Base-by-base conservation (phyloP, 2,329 filamentous ascomycete genomes). In the Fusarium subtropicale region DNA sequence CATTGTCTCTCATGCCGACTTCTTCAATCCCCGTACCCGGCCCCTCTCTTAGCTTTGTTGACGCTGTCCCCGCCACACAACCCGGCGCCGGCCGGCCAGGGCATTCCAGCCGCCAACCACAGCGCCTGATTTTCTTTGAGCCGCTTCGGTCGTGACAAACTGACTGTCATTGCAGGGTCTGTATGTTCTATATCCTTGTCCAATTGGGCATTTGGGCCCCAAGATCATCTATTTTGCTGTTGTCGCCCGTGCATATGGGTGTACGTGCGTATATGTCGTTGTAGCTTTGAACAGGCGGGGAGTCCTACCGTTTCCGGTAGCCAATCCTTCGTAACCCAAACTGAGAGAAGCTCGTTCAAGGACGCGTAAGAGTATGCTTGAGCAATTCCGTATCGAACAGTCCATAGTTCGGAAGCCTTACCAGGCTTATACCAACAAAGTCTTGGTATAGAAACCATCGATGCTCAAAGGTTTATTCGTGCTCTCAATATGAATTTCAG, bases 1-100 rank as follows among this genome's bases (percentile, higher is more conserved):
- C 58, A 51, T 33, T 67, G 64, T 74, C 64, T 72, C 61, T 63
- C 58, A 44, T 55, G 54, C 64, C 56, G 51, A 60, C 59, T 56
- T 66, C 54, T 54, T 41, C n/a, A 59, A 60, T 45, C 52, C 28
- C 62, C 36, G 50, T 50, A 45, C 41, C 52, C 28, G 24, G 39
- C 64, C 60, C 60, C 60, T 63, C 64, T 52, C 53, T 47, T 60
- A 54, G 47, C 36, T 64, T 47, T 51, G 22, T 70, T 48, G 36
- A 70, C 30, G 36, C 36, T 65, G 51, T 47, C 54, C 57, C 66
- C 69, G 48, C 69, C 54, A 60, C 56, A 22, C 50, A 64, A 20
- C 16, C 66, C 55, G 55, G 61, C 60, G 47, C 57, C 52, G 38
- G 45, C 62, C 60, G 50, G 62, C 46, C 31, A 64, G 41, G 26